Conservation (phyloP, 257 asterid species). For the Voacanga thouarsii region DNA sequence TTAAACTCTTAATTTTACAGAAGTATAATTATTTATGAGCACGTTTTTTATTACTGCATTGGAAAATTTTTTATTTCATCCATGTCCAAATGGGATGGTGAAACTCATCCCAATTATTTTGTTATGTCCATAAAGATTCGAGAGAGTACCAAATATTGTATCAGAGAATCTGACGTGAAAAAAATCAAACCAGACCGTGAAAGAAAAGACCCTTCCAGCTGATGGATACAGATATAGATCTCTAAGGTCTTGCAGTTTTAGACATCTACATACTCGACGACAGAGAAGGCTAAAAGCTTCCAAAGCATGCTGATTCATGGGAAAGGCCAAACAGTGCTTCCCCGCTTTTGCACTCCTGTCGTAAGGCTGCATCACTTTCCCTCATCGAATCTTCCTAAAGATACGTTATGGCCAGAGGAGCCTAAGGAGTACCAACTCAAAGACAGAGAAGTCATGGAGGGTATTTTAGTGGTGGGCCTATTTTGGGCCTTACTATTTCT, state of each 20-base stretch:
- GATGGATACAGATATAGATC: no score
- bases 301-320: conserved; percentile 4
- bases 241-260: no score
- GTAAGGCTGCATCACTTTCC: neutral
- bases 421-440: no score
- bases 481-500: no score
- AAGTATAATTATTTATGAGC: no score
- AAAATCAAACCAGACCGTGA: neutral
- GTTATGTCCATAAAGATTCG: neutral
- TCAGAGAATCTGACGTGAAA: neutral
- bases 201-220: neutral
- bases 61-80: no score
- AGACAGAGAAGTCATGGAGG: no score
- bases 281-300: neutral
- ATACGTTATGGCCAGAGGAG: neutral
- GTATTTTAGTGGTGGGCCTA: no score
- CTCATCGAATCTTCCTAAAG: neutral
- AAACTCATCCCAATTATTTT: neutral
- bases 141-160: neutral
- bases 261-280: neutral
- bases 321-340: neutral
- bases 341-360: neutral
- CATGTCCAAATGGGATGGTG: no score
- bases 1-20: no score
- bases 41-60: no score